Evolutionary conservation across 129 eudicot genomes (phyloP), one percentile per base, ranked within the genome.

Genomic region (Kitagawia praeruptora): DNA sequence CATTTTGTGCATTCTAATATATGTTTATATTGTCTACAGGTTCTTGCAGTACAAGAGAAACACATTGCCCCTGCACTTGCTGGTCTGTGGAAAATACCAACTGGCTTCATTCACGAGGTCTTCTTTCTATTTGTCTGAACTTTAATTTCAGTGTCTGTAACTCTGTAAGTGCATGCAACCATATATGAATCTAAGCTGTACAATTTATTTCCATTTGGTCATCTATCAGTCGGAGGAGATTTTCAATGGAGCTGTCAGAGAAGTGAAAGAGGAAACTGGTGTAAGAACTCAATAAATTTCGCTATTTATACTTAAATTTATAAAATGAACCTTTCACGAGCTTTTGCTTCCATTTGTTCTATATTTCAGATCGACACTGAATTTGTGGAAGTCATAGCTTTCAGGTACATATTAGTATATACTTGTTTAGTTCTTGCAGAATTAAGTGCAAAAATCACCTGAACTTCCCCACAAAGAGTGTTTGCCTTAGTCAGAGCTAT

Each of bases 211-310:
- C 23, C 8, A 23, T 69, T 71, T 72, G 71, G 10, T 69, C 40
- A 67, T n/a, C 4, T 77, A 82, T 76, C 80, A 93, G 98, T 88
- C 92, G 0, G 97, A 93, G 84, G 98, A 93, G 82, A 93, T 93
- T 61, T 93, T 84, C 72, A 82, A 85, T 2, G 97, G 96, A 82
- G 97, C 89, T 74, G 88, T 91, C 66, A 84, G 98, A 87, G 98
- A 93, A 88, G 97, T 93, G 10, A 89, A 91, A 75, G 98, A 93
- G 82, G 97, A 93, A 82, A 93, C 98, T 11, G 97, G 96, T 82
- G 98, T 93, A 87, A 85, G 94, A 80, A 64, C 58, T 45, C 61
- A 10, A 25, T 19, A 5, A 28, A 7, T 73, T 31, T 8, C 34
- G 11, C 0, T 49, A 47, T 56, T 41, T 13, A 15, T 16, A 9